These are phyloP conservation scores for Geotrichum citri-aurantii DNA, from an alignment of 1,139 yeast species.

Conservation along the genomic window DNA sequence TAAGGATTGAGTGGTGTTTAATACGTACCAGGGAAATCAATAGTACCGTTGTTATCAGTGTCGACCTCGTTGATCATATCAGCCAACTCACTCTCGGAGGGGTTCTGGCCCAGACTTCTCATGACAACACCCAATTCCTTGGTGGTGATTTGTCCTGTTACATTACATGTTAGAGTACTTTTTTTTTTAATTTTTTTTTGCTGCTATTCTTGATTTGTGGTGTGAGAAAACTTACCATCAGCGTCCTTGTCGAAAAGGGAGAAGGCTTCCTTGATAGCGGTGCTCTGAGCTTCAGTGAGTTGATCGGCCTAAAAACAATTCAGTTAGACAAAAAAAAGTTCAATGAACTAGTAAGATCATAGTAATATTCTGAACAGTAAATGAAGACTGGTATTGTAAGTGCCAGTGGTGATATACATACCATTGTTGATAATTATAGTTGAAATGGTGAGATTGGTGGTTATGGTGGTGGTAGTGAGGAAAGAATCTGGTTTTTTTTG, in stretches of 20 bases:
- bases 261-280: slow-evolving; percentile 96
- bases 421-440: background rate
- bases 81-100: slow-evolving; percentile 90
- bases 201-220: no score
- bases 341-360: background rate
- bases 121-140: slow-evolving; percentile 95
- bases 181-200: no score
- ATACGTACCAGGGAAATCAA: slow-evolving; percentile 30
- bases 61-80: slow-evolving; percentile 97
- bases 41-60: slow-evolving; percentile 32
- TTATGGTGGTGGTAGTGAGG: background rate
- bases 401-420: background rate
- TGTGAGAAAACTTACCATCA: slow-evolving; percentile 52
- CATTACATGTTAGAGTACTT: slow-evolving; percentile 19
- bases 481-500: background rate
- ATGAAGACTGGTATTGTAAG: background rate
- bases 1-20: background rate
- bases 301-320: slow-evolving; percentile 54
- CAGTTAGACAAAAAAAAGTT: background rate
- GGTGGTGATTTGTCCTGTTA: slow-evolving; percentile 63
- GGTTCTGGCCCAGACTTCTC: slow-evolving; percentile 97
- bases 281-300: slow-evolving; percentile 91
- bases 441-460: background rate
- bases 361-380: background rate
- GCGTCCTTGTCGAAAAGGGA: slow-evolving; percentile 93